Base-by-base conservation (phyloP, 1,284 basidiomycete species). In the Pisolithus thermaeus region DNA sequence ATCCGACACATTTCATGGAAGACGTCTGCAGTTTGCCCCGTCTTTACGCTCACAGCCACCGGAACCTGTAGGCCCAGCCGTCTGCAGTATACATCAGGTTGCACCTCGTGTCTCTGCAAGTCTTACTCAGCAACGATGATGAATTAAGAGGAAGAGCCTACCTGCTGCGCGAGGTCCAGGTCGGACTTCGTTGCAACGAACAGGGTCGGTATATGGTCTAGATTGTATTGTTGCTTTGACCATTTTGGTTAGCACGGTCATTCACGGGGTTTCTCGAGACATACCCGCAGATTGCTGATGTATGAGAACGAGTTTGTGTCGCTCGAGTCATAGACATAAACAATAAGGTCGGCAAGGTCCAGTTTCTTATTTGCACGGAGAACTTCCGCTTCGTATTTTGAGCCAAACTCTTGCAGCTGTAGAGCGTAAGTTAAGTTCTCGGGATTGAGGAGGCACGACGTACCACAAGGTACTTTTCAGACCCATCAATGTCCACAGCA, bases 101-200 rank as follows among this genome's bases (percentile, higher is more conserved):
- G 96, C 14, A 98, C 95, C 75, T 98, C 95, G 67, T 98, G 95
- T 64, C 96, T 79, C 87, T 94, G 67, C 22, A 40, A 44, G 50
- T 42, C 27, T 45, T 59, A 12, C 56, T 16, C 23, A 51, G 58
- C 16, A 63, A 41, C 49, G 49, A 52, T 18, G 16, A 14, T 45
- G 32, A 37, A 47, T 40, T 52, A 39, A 16, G 38, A 23, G 55
- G 23, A 47, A 56, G 49, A 39, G 52, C 49, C 20, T 38, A 40
- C 90, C 78, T 96, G 93, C 62, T 94, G 82, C 16, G 96, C 96
- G 42, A 98, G 84, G 70, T 99, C 96, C 36, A 97, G 79, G 68
- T 99, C 96, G 7, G 93, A 94, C 73, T 99, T 99, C 32, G 96
- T 99, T 12, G 97, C 96, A n/a, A 99, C 93, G 66, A 98, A 98